Base-by-base conservation (phyloP, 805 yeast genomes). In the Candida sakaeoensis region DNA sequence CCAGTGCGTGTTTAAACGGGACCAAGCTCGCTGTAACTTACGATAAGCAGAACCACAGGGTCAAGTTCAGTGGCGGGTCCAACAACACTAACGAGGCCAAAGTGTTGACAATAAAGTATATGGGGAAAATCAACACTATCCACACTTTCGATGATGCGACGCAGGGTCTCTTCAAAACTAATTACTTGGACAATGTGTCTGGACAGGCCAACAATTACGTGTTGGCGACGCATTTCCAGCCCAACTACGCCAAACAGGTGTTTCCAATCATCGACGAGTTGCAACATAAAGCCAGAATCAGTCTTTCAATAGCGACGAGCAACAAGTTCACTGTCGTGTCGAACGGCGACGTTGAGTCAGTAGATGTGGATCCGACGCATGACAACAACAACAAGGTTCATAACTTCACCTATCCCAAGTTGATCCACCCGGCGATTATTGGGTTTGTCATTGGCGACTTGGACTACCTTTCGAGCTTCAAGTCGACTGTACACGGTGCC, bases 231-330 rank as follows among this genome's bases (percentile, higher is more conserved):
- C 93, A 85, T 52, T 70, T 79, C 31, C 90, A 84, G 54, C 89
- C 93, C 0, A 68, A 70, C 13, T 80, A 72, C 46, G 82, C 88
- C 3, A 67, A 82, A 47, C 52, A 54, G 35, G 72, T 85, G 9
- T 80, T 80, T 51, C 95, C 95, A 2, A 76, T 83, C 50, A 52
- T 84, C 9, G 93, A 85, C 55, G 89, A 83, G 50, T 69, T 79
- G 5, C 50, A 63, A n/a, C 57, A 61, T 23, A 83, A 81, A 52
- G 69, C 78, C 4, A 66, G 74, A 1, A 68, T 80, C 42, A 55
- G 70, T 41, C 58, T 85, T 22, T 52, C 72, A 2, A 56, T 84
- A 18, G 70, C 58, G n/a, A 71, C 83, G 0, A 42, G 50, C 16
- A 54, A 59, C 4, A 58, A 55, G 36, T 80, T 72, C 51, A 70